Evolutionary conservation across 1,284 basidiomycete species (phyloP), one percentile per base, ranked within the genome.

Genomic region (Papiliotrema flavescens): DNA sequence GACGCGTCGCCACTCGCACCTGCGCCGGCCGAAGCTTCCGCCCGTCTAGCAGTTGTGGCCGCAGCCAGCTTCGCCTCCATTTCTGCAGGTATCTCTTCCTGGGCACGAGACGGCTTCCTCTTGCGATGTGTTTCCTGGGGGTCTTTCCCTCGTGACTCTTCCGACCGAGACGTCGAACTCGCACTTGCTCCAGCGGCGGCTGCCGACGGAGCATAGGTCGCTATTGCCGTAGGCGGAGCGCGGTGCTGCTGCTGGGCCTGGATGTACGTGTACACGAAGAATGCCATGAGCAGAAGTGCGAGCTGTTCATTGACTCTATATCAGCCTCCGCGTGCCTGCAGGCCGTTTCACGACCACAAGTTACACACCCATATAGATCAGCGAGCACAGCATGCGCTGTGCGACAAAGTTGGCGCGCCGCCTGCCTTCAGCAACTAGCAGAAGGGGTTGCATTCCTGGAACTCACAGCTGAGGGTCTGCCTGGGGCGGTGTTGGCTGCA

Each of bases 391-490:
- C 28, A 67, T 15, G 13, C 53, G 63, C 55, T 70, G 67, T 19
- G 51, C 54, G 15, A 62, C 52, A 45, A 57, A 65, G 0, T 54
- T 64, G 1, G 67, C 66, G 51, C 65, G 66, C 44, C 63, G 56
- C 5, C 66, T 70, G 11, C 17, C 42, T 3, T 22, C 22, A 44
- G 19, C 42, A 14, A 15, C n/a, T 28, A 26, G 20, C 19, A 15
- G 4, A 3, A 3, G 3, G 26, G n/a, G 22, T 49, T 28, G 36
- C 6, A 17, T 6, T 26, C 43, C 7, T 23, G 22, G 23, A 13
- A 42, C 62, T 63, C 34, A 66, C 66, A 64, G 41, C 41, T 65
- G 54, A 9, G 59, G 64, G 48, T 66, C 62, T 0, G 59, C 47
- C 0, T 43, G 47, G 42, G 43, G 51, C 24, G 43, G 23, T 19